These are phyloP conservation scores for Ophiocordyceps unilateralis DNA, from an alignment of 2,329 filamentous ascomycete genomes.

Conservation along the genomic window DNA sequence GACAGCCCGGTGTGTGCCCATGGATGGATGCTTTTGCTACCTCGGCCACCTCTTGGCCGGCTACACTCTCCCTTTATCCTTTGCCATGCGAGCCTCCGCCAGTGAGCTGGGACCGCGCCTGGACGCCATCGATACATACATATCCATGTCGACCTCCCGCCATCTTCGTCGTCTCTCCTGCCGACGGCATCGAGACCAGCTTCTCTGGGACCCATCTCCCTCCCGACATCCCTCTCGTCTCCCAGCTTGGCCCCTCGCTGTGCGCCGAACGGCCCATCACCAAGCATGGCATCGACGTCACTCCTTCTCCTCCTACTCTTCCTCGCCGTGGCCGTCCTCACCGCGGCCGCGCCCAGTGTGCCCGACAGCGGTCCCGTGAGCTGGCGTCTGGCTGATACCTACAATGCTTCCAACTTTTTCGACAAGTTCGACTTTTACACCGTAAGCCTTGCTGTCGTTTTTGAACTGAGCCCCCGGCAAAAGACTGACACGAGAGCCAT, in stretches of 20 bases:
- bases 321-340: constrained; percentile 19
- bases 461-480: too few relatives aligned
- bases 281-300: not conserved
- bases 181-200: not conserved
- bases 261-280: not conserved
- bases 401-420: constrained; percentile 27
- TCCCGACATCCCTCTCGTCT: too few relatives aligned
- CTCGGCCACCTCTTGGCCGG: not conserved
- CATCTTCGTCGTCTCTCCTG: not conserved
- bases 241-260: not conserved
- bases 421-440: constrained; percentile 27
- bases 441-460: constrained; percentile 12
- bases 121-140: not conserved
- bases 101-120: not conserved
- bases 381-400: constrained; percentile 22
- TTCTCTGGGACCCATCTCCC: too few relatives aligned
- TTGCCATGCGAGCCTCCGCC: not conserved
- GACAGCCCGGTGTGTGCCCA: not conserved
- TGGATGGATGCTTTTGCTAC: not conserved
- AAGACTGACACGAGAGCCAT: too few relatives aligned
- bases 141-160: not conserved
- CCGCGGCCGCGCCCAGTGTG: not conserved
- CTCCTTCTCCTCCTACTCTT: constrained; percentile 10
- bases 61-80: not conserved
- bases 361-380: constrained; percentile 9